Base-by-base conservation (phyloP, 805 yeast species). In the Zygosaccharomyces bisporus region DNA sequence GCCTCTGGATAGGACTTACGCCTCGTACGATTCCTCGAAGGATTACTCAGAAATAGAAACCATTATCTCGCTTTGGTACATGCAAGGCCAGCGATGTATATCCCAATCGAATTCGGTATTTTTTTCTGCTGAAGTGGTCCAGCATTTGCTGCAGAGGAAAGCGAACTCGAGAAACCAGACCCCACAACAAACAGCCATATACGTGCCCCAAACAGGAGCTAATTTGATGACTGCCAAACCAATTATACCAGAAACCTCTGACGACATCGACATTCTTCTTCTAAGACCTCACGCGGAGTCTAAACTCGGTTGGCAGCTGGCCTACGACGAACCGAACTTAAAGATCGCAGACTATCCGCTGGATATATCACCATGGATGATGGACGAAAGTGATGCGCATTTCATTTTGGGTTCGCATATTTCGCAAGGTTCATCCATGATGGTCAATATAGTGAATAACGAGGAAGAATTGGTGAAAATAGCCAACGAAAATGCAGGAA, bases 261-360 rank as follows among this genome's bases (percentile, higher is more conserved):
- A 52, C 19, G 60, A 55, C 14, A 52, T 60, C 8, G 67, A 63
- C 43, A 46, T 63, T 9, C 29, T 63, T n/a, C 39, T 63, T 2
- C 36, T 63, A n/a, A 50, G 65, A 37, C 56, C 61, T 4, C 35
- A 52, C 3, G 24, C 49, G 2, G 52, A 55, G 3, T 33, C 46
- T 6, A 42, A 47, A 20, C 30, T 51, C 4, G 57, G 60, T 17
- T 60, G 63, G 63, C 66, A 62, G 40, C 35, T 62, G 16, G 68
- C 68, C 1, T 53, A 53, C 23, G 66, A 63, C 47, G 65, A 61
- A 39, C 68, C 66, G 13, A 56, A 49, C 43, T 41, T 63, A 29
- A 58, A 57, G 32, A 44, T 63, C 8, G 58, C 57, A 4, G 67
- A 63, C 36, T 59, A 51, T 34, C 44, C 55, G 13, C 24, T 63